Percentiles rank a stretch among this genome's conserved stretches.
Evolutionary conservation across 148 eudicot species (phyloP).

Genomic region (Euryodendron excelsum): DNA sequence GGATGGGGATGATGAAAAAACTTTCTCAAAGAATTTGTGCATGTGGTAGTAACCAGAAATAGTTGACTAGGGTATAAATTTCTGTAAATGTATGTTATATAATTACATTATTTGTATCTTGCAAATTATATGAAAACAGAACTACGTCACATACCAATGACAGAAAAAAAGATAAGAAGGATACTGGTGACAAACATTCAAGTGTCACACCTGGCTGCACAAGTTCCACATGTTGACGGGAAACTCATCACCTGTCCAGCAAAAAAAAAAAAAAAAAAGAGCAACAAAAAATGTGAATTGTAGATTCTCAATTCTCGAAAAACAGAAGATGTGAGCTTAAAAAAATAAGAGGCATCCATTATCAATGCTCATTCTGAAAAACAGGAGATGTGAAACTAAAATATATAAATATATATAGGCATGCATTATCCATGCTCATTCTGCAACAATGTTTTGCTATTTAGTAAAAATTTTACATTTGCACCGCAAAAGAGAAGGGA

Average conservation of each 20-base stretch:
- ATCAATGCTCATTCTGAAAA: background rate
- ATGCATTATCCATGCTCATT: background rate
- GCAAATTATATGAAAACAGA: background rate
- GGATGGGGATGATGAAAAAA: no score
- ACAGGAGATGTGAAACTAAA: background rate
- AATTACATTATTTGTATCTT: background rate
- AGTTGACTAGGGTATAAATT: no score
- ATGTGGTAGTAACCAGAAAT: no score
- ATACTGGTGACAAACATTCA: slow-evolving; percentile 96
- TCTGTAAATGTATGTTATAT: background rate
- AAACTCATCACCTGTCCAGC: slow-evolving; percentile 84
- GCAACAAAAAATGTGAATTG: background rate
- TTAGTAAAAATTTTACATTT: background rate
- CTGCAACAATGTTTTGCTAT: background rate
- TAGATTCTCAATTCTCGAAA: background rate
- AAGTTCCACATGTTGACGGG: slow-evolving; percentile 94
- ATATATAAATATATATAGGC: background rate
- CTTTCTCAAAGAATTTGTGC: no score
- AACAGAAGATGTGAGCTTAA: background rate
- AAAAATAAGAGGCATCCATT: background rate
- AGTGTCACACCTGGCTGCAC: slow-evolving; percentile 72
- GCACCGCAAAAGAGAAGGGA: background rate
- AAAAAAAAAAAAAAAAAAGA: background rate
- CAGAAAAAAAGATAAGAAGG: slow-evolving; percentile 36
- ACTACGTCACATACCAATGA: background rate